Evolutionary conservation across 2,329 filamentous ascomycete genomes (phyloP).

Genomic region (Arachnomyces sp.): DNA sequence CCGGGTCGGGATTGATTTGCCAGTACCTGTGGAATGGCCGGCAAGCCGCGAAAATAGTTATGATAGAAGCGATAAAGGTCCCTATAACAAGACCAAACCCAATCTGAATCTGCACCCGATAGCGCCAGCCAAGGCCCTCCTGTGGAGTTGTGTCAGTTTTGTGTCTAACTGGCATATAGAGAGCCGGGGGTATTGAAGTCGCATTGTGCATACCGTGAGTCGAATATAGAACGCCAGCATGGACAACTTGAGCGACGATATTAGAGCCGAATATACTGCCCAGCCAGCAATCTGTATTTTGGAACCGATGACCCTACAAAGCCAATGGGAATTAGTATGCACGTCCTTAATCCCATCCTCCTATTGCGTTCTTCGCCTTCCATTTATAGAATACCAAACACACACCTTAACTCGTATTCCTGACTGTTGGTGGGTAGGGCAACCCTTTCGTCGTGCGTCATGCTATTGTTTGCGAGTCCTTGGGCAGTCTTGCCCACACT

Average conservation of each 20-base stretch:
- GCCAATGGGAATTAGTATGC: neutral
- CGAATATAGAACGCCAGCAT: conserved; percentile 49
- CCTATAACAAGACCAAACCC: conserved; percentile 40
- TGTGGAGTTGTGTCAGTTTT: conserved; percentile 1
- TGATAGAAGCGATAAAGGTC: conserved; percentile 44
- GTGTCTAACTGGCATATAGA: neutral
- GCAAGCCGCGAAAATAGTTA: conserved; percentile 47
- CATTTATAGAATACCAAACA: neutral
- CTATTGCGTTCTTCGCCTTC: too few relatives aligned
- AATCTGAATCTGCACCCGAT: conserved; percentile 36
- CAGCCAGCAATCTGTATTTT: conserved; percentile 47
- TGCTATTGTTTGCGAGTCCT: conserved; percentile 49
- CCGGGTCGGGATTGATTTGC: conserved; percentile 53
- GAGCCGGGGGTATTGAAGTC: neutral
- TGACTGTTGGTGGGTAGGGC: conserved; percentile 32
- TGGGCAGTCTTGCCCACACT: conserved; percentile 38
- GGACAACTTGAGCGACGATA: conserved; percentile 46
- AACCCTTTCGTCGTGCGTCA: conserved; percentile 43
- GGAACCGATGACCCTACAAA: conserved; percentile 40
- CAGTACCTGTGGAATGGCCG: conserved; percentile 48
- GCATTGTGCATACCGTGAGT: conserved; percentile 31
- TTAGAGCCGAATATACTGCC: conserved; percentile 43
- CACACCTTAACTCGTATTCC: conserved; percentile 36
- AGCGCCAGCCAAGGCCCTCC: conserved; percentile 19
- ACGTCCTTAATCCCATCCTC: neutral